Conservation (phyloP, 805 yeast genomes). For the Hanseniaspora guilliermondii region DNA sequence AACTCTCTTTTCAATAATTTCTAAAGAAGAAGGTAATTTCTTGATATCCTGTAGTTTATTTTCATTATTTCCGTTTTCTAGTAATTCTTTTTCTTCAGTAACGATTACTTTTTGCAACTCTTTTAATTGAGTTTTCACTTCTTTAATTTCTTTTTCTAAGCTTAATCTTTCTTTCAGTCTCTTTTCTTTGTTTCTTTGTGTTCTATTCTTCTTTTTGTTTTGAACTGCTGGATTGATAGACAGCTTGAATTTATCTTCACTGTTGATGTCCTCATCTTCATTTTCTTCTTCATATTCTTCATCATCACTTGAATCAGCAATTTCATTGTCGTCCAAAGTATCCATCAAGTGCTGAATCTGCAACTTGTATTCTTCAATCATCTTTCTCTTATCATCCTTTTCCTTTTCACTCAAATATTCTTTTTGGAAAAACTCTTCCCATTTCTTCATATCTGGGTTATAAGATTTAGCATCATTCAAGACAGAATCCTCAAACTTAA, state of each 20-base stretch:
- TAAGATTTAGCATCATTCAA: conserved; percentile 72
- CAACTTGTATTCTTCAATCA: conserved; percentile 49
- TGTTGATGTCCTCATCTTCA: conserved; percentile 28
- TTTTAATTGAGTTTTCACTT: conserved; percentile 45
- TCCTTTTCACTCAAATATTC: conserved; percentile 58
- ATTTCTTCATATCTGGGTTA: conserved; percentile 73
- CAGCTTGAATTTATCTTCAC: conserved; percentile 32
- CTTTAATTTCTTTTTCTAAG: conserved; percentile 45
- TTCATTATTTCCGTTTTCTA: conserved; percentile 16
- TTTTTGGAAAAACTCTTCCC: conserved; percentile 58
- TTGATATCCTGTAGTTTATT: conserved; percentile 14
- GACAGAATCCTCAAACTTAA: conserved; percentile 30
- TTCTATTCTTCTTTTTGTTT: conserved; percentile 59
- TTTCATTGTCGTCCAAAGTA: conserved; percentile 48
- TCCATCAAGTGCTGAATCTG: conserved; percentile 55
- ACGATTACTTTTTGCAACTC: conserved; percentile 36
- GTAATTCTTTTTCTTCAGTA: conserved; percentile 28
- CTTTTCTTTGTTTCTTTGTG: conserved; percentile 61
- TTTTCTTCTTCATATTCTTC: conserved; percentile 30
- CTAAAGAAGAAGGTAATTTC: conserved; percentile 15
- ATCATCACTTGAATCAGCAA: conserved; percentile 32
- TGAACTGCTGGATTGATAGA: conserved; percentile 63
- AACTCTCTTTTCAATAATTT: conserved; percentile 23
- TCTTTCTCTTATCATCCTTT: conserved; percentile 50
- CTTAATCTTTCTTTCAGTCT: conserved; percentile 47